phyloP scores from a whole-genome alignment of 1,284 basidiomycete genomes.

The Hortiboletus rubellus region DNA sequence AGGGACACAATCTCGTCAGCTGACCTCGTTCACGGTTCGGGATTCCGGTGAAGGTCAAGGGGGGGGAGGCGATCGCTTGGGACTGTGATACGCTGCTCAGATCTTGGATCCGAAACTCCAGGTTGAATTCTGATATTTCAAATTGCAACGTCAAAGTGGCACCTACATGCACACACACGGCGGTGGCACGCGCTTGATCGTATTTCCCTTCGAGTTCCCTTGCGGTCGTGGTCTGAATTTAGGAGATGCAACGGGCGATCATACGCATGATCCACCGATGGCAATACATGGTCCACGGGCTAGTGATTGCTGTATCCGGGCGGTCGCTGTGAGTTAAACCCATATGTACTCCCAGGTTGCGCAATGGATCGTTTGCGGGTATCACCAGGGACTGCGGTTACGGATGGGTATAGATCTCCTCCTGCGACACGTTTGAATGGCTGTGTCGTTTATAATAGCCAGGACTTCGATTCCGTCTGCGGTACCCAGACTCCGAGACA shows the following conservation, averaged over 20 bases:
- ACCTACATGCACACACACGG: not conserved
- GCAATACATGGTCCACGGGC: not conserved
- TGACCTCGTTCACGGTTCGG: not conserved
- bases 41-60: not conserved
- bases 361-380: not conserved
- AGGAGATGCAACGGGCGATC: not conserved
- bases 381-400: not conserved
- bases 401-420: not conserved
- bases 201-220: not conserved
- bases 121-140: slow-evolving; percentile 25
- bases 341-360: not conserved
- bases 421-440: not conserved
- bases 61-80: too few relatives aligned
- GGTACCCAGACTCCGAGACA: not conserved
- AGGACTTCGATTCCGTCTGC: not conserved
- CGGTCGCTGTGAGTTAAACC: not conserved
- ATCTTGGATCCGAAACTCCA: slow-evolving; percentile 15
- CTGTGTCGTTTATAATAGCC: not conserved
- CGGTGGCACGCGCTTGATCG: not conserved
- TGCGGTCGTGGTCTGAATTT: not conserved
- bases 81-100: too few relatives aligned
- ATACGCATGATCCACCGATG: not conserved
- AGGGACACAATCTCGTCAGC: slow-evolving; percentile 11
- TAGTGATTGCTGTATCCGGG: not conserved
- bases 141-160: slow-evolving; percentile 6